Evolutionary conservation across 495 filamentous ascomycete genomes (phyloP), one percentile per base, ranked within the genome.

Genomic region (Friedmanniomyces endolithicus): DNA sequence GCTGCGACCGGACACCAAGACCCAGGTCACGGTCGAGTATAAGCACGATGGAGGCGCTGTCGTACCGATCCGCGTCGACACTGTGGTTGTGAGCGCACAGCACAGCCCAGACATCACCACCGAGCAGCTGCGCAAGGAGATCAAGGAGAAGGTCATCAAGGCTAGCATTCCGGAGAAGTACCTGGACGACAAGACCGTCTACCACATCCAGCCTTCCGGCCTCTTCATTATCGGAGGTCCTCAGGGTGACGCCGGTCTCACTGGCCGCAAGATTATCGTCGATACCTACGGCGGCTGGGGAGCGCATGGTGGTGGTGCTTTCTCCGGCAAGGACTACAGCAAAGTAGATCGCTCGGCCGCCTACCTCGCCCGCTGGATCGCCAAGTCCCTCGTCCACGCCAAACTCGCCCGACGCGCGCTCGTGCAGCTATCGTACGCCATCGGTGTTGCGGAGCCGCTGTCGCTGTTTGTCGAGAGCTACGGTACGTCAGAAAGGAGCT

Each of bases 251-350:
- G 92, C 92, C 66, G 92, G 92, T 81, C 80, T 98, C 50, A 98
- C 92, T 60, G 92, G 92, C 72, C 90, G 92, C 71, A 98, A 98
- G 82, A 98, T 98, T 80, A 98, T 98, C 67, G 92, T 98, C 70
- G 92, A 98, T 75, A 97, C 92, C 73, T 98, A 98, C 77, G 92
- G 92, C 77, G 92, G 92, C 65, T 98, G 92, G 92, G 92, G 92
- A 76, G 92, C 92, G 63, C 92, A 98, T 78, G 92, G 92, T 80
- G 92, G 92, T 76, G 92, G 92, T 81, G 92, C 92, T 72, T 98
- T 98, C 85, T 97, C 92, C 67, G 92, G 92, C 69, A 98, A 98
- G 83, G 92, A 98, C 72, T 98, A 95, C 86, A 95, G 88, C 75
- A 98, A 98, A 80, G 92, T 98, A 73, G 92, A 98, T 71, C 87